Evolutionary conservation across 371 early-diverging fungal genomes (phyloP).

Genomic region (Mortierella sp.): DNA sequence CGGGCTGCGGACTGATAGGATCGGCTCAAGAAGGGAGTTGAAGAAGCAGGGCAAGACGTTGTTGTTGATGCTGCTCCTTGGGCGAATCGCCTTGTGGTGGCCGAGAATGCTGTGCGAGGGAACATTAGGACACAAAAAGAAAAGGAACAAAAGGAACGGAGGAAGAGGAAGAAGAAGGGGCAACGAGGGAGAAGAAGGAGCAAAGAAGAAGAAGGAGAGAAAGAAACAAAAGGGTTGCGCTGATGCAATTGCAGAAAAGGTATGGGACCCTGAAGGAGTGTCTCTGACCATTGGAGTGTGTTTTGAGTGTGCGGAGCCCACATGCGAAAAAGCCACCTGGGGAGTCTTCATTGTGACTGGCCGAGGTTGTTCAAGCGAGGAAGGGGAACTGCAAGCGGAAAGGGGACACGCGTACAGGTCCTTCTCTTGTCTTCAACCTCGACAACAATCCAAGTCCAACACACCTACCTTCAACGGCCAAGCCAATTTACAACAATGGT

Average conservation of each 20-base stretch:
- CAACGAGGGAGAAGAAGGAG: background rate
- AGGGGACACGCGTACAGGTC: background rate
- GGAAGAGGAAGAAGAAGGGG: background rate
- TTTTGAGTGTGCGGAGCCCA: background rate
- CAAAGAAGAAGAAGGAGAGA: background rate
- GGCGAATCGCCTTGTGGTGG: background rate
- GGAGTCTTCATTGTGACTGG: background rate
- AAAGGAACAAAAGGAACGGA: background rate
- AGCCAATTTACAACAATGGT: constrained; percentile 19
- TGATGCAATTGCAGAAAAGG: background rate
- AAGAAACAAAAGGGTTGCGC: background rate
- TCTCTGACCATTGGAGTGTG: background rate
- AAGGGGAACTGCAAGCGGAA: background rate
- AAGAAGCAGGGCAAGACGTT: background rate
- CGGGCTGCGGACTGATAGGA: constrained; percentile 2
- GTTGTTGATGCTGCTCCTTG: background rate
- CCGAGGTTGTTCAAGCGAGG: background rate
- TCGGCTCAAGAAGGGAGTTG: constrained; percentile 1
- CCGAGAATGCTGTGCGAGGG: background rate
- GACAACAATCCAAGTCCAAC: background rate
- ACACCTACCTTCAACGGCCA: background rate
- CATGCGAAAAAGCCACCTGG: constrained; percentile 12
- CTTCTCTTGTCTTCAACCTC: background rate
- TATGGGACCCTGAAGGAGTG: background rate
- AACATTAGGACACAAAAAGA: background rate